These are phyloP conservation scores for Nitzschia inconspicua DNA, from an alignment of 108 stramenopile species.

Conservation along the genomic window DNA sequence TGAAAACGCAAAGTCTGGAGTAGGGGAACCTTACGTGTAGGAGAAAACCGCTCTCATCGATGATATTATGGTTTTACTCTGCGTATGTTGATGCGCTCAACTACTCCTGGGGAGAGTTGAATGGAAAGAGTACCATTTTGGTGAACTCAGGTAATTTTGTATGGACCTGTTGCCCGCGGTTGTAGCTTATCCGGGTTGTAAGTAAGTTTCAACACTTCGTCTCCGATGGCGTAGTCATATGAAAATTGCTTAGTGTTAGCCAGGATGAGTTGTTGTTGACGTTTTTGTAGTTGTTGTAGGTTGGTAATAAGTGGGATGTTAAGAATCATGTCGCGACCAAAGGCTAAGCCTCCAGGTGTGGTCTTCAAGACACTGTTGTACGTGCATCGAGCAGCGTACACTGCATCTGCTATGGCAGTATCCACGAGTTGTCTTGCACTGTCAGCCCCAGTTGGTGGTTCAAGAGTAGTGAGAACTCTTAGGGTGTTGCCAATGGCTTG, in stretches of 20 bases:
- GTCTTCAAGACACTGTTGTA: conserved; percentile 8
- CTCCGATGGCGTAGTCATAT: conserved; percentile 22
- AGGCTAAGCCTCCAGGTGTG: conserved; percentile 30
- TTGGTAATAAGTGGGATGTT: conserved; percentile 27
- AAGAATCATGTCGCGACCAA: conserved; percentile 28
- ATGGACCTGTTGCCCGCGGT: conserved; percentile 26
- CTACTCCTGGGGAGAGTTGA: no score
- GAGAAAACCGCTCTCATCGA: no score
- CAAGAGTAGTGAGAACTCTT: not conserved
- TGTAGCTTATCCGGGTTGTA: conserved; percentile 27
- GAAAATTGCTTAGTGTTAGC: conserved; percentile 8
- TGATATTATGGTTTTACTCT: no score
- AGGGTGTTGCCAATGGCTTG: conserved; percentile 24
- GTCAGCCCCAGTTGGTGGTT: not conserved
- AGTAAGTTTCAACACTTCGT: conserved; percentile 11
- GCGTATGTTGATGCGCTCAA: no score
- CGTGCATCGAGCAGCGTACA: conserved; percentile 11
- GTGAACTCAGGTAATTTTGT: conserved; percentile 25
- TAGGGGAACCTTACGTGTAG: no score
- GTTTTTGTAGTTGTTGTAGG: not conserved
- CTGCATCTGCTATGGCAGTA: conserved; percentile 14
- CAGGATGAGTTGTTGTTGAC: conserved; percentile 19
- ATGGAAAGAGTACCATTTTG: conserved; percentile 41
- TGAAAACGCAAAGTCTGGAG: no score
- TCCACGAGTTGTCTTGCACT: conserved; percentile 21